Base-by-base conservation (phyloP, 2,329 filamentous ascomycete species). In the Trichoderma sp. region DNA sequence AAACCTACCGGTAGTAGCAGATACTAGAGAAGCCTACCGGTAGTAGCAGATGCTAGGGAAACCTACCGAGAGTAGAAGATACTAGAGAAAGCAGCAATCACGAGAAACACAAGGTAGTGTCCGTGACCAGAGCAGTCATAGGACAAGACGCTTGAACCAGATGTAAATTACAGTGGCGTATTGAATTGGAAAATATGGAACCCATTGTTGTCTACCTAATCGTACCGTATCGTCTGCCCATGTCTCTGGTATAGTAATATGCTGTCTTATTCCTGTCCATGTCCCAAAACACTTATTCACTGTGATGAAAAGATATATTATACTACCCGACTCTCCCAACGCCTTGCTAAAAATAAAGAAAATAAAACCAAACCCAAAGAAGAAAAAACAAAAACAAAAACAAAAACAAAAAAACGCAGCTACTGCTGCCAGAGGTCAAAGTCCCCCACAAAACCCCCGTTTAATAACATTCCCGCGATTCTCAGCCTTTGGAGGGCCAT, bases 391-490 rank as follows among this genome's bases (percentile, higher is more conserved):
- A 24, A 24, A 56, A 21, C 3, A 56, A 56, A 24, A 14, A 14
- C 1, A 3, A 14, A 56, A 56, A 21, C 24, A 56, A 56, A 56
- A 21, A 56, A 56, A 56, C 8, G 59, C 16, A 33, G 29, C 31
- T 76, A 74, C 18, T 74, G 62, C 38, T 59, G 35, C 71, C 71
- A 74, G 29, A 74, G 71, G 62, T 86, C 85, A 76, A 93, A 92
- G 1, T 92, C 90, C 4, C 88, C 90, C 2, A 81, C 86, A 79
- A 93, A 93, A 0, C 92, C 92, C n/a, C 89, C 88, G 71, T 93
- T 92, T 45, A 95, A 80, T 11, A 95, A 83, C 74, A 93, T 88
- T 1, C 89, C 89, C 0, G 92, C 93, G 60, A 95, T 89, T 62
- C 90, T 86, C 71, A 88, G 86, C 29, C 92, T 87, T 78, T 93